Base-by-base conservation (phyloP, 2,329 filamentous ascomycete genomes). In the Basipetospora sp. region DNA sequence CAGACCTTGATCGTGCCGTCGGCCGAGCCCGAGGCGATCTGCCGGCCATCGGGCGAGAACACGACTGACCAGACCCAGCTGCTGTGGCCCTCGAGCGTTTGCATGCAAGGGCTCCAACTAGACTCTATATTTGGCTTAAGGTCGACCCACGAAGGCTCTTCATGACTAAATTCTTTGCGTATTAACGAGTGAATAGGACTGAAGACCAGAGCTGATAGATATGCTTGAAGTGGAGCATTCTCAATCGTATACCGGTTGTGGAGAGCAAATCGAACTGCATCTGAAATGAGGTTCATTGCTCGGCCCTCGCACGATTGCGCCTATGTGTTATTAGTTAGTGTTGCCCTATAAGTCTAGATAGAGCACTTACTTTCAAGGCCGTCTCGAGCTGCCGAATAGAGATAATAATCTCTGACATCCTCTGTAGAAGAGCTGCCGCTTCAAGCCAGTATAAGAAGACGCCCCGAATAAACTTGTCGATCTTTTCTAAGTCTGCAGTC, bases 381-480 rank as follows among this genome's bases (percentile, higher is more conserved):
- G 4, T 30, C 18, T 41, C 32, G 10, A 55, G 47, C 35, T 45
- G 44, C 8, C 8, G 3, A 13, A 56, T 42, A 8, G 46, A 40
- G 8, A 43, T 15, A 3, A 54, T 34, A 2, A 46, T 53, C 40
- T 45, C 32, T 5, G 45, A 41, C 5, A 53, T 42, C 25, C 47
- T 43, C 22, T 42, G 26, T 13, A 57, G 42, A 11, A 58, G 49
- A 38, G 55, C 54, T 3, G 61, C 46, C n/a, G 55, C 54, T 41
- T 63, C 58, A 5, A 64, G 46, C 58, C 55, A 63, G 38, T 62
- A 49, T 2, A 62, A 50, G 33, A 52, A 50, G 16, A 20, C 17
- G 17, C 17, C 10, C 16, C 17, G 31, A n/a, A 33, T 3, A 13
- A 33, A 20, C 17, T n/a, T n/a, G 3, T 20, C 17, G 17, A 33